Evolutionary conservation across 2,329 filamentous ascomycete genomes (phyloP).

Genomic region (Aureobasidium subglaciale): DNA sequence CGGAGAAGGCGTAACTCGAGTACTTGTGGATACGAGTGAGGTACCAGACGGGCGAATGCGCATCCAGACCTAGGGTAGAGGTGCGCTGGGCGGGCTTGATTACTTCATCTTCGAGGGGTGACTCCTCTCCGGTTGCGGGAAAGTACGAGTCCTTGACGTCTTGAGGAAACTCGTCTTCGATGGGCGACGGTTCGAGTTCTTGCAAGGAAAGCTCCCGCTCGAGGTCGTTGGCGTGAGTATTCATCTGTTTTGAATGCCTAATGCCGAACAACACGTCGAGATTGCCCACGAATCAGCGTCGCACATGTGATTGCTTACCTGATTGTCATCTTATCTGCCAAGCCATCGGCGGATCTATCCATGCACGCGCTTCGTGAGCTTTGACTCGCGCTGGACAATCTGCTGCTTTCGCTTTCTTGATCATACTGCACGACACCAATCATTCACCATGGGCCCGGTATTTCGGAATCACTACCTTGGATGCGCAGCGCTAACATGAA

Average conservation of each 20-base stretch:
- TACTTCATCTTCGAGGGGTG: conserved; percentile 25
- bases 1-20: conserved; percentile 74
- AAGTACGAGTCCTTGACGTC: conserved; percentile 47
- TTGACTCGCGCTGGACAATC: not conserved
- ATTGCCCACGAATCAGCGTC: not conserved
- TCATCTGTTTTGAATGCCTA: not conserved
- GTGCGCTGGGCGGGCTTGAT: conserved; percentile 23
- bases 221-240: conserved; percentile 14
- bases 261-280: not conserved
- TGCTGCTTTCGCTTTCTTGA: not conserved
- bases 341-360: conserved; percentile 1
- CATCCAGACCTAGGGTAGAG: conserved; percentile 50
- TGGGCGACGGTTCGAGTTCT: conserved; percentile 75
- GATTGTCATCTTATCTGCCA: not conserved
- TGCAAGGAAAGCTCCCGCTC: conserved; percentile 43
- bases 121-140: conserved; percentile 18
- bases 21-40: conserved; percentile 75
- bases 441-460: conserved; percentile 15
- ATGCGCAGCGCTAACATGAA: not conserved
- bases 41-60: conserved; percentile 69
- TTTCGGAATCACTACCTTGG: not conserved
- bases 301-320: conserved; percentile 9
- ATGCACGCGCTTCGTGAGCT: not conserved
- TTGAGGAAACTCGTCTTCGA: conserved; percentile 48
- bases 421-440: not conserved